Evolutionary conservation across 768 basidiomycete genomes (phyloP).

Genomic region (Mycena chlorophos): DNA sequence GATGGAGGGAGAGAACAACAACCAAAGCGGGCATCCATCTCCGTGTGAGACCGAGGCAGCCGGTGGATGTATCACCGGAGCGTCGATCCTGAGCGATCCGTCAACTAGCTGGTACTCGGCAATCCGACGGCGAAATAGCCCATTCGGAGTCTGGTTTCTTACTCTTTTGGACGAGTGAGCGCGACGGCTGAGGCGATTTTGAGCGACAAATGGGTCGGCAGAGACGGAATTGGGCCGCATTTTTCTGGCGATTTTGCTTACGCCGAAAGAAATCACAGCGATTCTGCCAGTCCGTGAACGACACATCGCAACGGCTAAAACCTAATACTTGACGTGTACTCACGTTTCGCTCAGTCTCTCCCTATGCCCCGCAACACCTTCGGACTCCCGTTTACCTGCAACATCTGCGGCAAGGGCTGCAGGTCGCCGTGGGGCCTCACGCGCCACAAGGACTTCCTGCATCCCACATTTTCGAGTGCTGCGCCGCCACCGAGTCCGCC

Average conservation of each 20-base stretch:
- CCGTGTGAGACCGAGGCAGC: background rate
- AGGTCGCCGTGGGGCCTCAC: background rate
- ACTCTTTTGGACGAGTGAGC: too few relatives aligned
- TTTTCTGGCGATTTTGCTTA: too few relatives aligned
- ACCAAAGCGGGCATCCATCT: background rate
- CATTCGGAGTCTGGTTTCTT: too few relatives aligned
- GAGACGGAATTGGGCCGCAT: too few relatives aligned
- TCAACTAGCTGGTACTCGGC: too few relatives aligned
- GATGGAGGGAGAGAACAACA: background rate
- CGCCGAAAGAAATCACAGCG: background rate
- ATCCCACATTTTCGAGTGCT: background rate
- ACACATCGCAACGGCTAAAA: too few relatives aligned
- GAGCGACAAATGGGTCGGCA: too few relatives aligned
- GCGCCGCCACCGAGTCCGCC: background rate
- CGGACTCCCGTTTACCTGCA: background rate
- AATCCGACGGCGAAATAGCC: too few relatives aligned
- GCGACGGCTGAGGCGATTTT: too few relatives aligned
- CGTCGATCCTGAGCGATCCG: too few relatives aligned
- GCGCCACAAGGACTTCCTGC: background rate
- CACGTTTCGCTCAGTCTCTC: background rate
- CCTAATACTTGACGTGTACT: background rate
- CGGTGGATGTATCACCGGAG: too few relatives aligned
- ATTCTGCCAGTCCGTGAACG: background rate
- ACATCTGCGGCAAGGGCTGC: background rate
- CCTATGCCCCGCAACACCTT: background rate